Evolutionary conservation across 2,329 filamentous ascomycete genomes (phyloP), one percentile per base, ranked within the genome.

Genomic region (Helotiales sp.): DNA sequence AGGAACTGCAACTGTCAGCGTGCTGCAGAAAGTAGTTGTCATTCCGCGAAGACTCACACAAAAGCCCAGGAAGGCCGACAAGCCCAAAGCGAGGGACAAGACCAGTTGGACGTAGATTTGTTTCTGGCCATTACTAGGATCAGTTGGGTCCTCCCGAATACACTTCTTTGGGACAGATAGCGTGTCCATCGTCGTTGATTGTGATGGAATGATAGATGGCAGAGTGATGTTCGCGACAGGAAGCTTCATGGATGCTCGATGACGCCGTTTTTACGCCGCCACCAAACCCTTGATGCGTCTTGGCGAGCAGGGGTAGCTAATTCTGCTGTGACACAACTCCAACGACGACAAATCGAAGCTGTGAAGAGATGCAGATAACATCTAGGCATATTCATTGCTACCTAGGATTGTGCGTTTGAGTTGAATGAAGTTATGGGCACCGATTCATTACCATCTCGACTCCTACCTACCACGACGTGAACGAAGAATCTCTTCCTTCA

Each of bases 51-150:
- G 3, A 79, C 87, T 73, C 81, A 92, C 88, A 77, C 92, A 96
- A 73, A 97, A 97, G 22, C 87, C 83, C 34, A 93, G 69, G 75
- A 96, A 93, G 34, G 92, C 91, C 6, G 85, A 83, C 50, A 91
- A 71, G 34, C 93, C 93, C 40, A 96, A 82, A 5, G 85, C 80
- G 49, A 92, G 77, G 7, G 93, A 95, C 73, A 96, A 83, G 67
- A 89, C 85, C 61, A 93, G 85, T 80, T 96, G 93, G 63, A 90
- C 86, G 32, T 71, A 71, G 47, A 74, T 74, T 61, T 77, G 68
- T 20, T 68, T 72, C 62, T 75, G 70, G 32, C 67, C 66, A 20
- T 73, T 73, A 6, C 49, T 62, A 37, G 75, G 75, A 65, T 75
- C 64, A 17, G 73, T 75, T 17, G 74, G 73, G 26, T 78, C 71